phyloP scores from a whole-genome alignment of 202 grass and related monocot species.

The Brachypodium distachyon region DNA sequence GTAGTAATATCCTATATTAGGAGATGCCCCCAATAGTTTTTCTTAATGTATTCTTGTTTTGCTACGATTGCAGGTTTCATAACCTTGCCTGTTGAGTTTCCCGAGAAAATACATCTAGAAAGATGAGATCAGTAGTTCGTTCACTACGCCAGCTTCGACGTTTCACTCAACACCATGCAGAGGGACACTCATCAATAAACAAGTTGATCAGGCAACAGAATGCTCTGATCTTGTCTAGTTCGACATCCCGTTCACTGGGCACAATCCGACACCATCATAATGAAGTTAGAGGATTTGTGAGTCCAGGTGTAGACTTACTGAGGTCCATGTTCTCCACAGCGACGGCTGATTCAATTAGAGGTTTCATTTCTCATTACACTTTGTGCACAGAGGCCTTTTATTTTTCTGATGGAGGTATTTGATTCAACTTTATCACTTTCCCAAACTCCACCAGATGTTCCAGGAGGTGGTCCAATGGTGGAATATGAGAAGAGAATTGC shows the following conservation, averaged over 20 bases:
- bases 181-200: constrained; percentile 10
- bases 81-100: background rate
- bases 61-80: background rate
- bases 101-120: constrained; percentile 3
- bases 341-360: constrained; percentile 35
- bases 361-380: constrained; percentile 20
- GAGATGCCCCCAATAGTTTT: background rate
- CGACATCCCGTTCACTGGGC: constrained; percentile 9
- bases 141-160: constrained; percentile 41
- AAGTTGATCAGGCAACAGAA: constrained; percentile 30
- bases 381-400: background rate
- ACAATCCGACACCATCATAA: background rate
- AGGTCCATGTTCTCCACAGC: constrained; percentile 37
- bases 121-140: constrained; percentile 61
- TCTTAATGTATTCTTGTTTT: constrained; percentile 6
- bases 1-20: background rate
- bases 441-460: constrained; percentile 20
- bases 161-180: constrained; percentile 12
- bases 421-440: background rate
- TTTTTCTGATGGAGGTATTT: background rate
- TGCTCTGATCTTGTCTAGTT: constrained; percentile 20
- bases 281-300: constrained; percentile 29
- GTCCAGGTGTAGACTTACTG: constrained; percentile 24
- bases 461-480: constrained; percentile 51
- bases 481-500: constrained; percentile 82